These are phyloP conservation scores for Aspergillus novoparasiticus DNA, from an alignment of 2,329 filamentous ascomycete species.

Conservation along the genomic window DNA sequence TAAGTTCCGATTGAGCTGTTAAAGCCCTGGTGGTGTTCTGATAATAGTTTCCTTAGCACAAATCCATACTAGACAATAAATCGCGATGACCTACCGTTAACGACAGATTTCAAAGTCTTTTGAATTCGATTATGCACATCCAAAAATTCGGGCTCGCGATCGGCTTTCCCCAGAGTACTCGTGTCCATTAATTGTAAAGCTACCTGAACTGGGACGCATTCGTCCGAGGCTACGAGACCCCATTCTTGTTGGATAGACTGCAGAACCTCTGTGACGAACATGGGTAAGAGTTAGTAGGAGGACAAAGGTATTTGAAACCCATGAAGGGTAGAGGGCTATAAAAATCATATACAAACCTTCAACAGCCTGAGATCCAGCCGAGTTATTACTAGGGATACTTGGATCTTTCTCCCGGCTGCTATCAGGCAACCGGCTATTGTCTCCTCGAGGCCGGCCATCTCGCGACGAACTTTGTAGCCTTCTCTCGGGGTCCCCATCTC, in stretches of 20 bases:
- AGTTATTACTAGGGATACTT: conserved; percentile 8
- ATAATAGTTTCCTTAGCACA: conserved; percentile 13
- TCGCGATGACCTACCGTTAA: conserved; percentile 62
- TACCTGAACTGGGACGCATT: conserved; percentile 90
- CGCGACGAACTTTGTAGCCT: conserved; percentile 27
- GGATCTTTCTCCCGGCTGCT: conserved; percentile 23
- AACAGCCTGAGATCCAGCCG: conserved; percentile 36
- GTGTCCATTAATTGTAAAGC: conserved; percentile 93
- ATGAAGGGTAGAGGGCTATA: not conserved
- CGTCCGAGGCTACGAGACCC: conserved; percentile 85
- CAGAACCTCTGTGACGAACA: conserved; percentile 58
- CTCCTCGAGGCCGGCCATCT: conserved; percentile 29
- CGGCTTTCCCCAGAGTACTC: conserved; percentile 88
- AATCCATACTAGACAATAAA: not conserved
- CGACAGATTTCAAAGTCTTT: conserved; percentile 86
- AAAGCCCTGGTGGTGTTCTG: conserved; percentile 96
- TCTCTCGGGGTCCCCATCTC: conserved; percentile 31
- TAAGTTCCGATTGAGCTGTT: conserved; percentile 99
- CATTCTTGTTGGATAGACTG: conserved; percentile 85
- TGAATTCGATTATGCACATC: conserved; percentile 87
- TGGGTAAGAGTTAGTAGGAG: conserved; percentile 8
- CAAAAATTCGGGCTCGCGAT: conserved; percentile 83
- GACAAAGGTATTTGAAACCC: not conserved
- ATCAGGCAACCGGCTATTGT: conserved; percentile 24
- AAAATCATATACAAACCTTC: conserved; percentile 34